phyloP scores from a whole-genome alignment of 345 rosid species.

The Linum trigynum region DNA sequence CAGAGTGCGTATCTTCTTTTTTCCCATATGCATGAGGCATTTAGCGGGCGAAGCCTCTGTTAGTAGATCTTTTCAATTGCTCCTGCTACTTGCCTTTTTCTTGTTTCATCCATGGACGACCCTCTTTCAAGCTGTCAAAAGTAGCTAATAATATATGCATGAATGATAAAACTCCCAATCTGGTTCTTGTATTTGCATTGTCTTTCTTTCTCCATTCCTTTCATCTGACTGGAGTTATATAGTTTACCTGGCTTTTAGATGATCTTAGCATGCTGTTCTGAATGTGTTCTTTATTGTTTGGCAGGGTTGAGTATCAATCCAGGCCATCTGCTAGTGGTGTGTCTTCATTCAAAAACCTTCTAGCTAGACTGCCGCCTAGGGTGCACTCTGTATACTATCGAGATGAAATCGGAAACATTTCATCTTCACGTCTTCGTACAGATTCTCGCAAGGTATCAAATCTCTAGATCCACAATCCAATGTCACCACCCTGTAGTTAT shows the following conservation, averaged over 20 bases:
- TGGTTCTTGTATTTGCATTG: not conserved
- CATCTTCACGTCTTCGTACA: constrained; percentile 75
- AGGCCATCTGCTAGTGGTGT: constrained; percentile 50
- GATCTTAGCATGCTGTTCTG: not conserved
- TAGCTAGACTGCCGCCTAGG: constrained; percentile 81
- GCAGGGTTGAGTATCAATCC: constrained; percentile 96
- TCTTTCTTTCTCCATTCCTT: not conserved
- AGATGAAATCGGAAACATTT: constrained; percentile 90
- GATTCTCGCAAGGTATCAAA: constrained; percentile 43
- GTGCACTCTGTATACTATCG: constrained; percentile 96
- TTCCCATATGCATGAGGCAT: no score
- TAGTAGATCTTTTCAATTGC: no score
- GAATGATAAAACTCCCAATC: not conserved
- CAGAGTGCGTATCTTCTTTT: no score
- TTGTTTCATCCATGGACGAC: no score
- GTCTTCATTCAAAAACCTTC: constrained; percentile 73
- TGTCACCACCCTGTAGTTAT: not conserved
- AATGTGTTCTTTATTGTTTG: constrained; percentile 12
- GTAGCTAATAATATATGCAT: not conserved
- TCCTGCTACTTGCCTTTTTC: no score
- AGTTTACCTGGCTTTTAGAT: not conserved
- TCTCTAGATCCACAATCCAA: not conserved
- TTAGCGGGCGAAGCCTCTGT: no score
- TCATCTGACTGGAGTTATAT: not conserved
- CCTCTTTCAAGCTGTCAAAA: no score